A percentile compares a stretch with the other conserved stretches of the same genome.
Evolutionary conservation across 352 stramenopile genomes (phyloP).

Genomic region (Pythium sp.): DNA sequence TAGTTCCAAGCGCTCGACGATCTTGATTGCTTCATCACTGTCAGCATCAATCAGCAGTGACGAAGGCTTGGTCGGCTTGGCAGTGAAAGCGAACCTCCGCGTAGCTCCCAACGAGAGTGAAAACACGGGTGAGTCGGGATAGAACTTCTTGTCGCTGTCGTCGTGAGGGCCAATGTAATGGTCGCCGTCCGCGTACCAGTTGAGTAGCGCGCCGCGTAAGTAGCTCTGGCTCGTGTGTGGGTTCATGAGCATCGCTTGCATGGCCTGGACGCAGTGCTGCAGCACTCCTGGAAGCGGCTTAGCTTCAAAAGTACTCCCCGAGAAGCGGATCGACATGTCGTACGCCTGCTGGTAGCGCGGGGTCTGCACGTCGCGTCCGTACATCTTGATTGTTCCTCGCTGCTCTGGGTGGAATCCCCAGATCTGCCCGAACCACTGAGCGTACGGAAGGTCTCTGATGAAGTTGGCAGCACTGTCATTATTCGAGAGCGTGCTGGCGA

Average conservation of each 20-base stretch:
- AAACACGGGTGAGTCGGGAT: conserved; percentile 32
- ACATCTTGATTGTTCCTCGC: conserved; percentile 65
- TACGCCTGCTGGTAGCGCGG: conserved; percentile 74
- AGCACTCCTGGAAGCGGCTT: conserved; percentile 37
- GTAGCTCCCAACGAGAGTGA: conserved; percentile 39
- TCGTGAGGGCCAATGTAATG: conserved; percentile 82
- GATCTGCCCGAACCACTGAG: conserved; percentile 30
- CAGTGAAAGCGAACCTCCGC: conserved; percentile 33
- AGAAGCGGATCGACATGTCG: conserved; percentile 51
- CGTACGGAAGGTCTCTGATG: not conserved
- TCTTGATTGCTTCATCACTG: not conserved
- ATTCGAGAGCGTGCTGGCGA: not conserved
- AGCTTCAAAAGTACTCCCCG: conserved; percentile 49
- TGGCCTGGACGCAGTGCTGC: conserved; percentile 37
- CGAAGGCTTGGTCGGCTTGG: not conserved
- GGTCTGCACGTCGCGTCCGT: conserved; percentile 51
- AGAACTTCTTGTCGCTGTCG: conserved; percentile 64
- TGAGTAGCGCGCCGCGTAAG: conserved; percentile 61
- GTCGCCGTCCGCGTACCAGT: conserved; percentile 82
- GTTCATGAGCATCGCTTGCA: conserved; percentile 45
- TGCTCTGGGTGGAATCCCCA: conserved; percentile 65
- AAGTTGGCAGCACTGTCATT: not conserved
- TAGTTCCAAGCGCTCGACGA: conserved; percentile 25
- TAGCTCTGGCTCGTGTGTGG: conserved; percentile 18
- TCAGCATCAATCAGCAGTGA: not conserved